A percentile compares a stretch with the other conserved stretches of the same genome.
phyloP scores from a whole-genome alignment of 805 yeast species.

The Saccharomycopsis malanga region DNA sequence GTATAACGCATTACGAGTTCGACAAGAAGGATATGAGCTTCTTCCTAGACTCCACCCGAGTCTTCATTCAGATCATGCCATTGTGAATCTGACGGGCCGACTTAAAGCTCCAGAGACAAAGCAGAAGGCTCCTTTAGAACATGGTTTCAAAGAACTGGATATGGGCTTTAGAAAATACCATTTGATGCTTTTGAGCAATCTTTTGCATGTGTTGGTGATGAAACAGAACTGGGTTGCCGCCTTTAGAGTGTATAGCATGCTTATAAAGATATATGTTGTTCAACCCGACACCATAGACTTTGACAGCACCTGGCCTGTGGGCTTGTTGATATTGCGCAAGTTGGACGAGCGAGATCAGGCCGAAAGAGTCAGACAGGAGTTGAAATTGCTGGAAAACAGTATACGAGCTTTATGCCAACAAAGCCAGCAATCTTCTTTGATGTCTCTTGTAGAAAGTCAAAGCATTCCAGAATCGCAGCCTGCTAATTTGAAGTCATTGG shows the following conservation, averaged over 20 bases:
- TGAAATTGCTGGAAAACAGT: not conserved
- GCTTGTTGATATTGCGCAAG: conserved; percentile 13
- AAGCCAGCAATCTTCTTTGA: not conserved
- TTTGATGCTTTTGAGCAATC: conserved; percentile 7
- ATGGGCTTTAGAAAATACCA: conserved; percentile 6
- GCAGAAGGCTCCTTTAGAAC: too few relatives aligned
- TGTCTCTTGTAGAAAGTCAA: not conserved
- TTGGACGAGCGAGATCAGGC: conserved; percentile 6
- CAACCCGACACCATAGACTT: conserved; percentile 7
- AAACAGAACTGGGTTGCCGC: conserved; percentile 14
- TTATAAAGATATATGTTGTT: conserved; percentile 9
- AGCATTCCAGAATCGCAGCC: not conserved
- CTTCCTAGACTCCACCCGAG: conserved; percentile 13
- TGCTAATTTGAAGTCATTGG: not conserved
- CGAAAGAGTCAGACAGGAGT: not conserved
- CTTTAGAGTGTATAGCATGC: conserved; percentile 8
- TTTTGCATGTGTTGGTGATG: conserved; percentile 6
- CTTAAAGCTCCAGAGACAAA: too few relatives aligned
- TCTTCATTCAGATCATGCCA: too few relatives aligned
- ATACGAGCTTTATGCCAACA: not conserved
- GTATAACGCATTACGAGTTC: conserved; percentile 6
- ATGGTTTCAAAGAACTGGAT: too few relatives aligned
- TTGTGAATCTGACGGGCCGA: too few relatives aligned
- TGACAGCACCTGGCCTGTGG: conserved; percentile 16
- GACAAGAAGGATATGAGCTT: conserved; percentile 11